These are phyloP conservation scores for Salix suchowensis DNA, from an alignment of 345 rosid genomes.

Conservation along the genomic window DNA sequence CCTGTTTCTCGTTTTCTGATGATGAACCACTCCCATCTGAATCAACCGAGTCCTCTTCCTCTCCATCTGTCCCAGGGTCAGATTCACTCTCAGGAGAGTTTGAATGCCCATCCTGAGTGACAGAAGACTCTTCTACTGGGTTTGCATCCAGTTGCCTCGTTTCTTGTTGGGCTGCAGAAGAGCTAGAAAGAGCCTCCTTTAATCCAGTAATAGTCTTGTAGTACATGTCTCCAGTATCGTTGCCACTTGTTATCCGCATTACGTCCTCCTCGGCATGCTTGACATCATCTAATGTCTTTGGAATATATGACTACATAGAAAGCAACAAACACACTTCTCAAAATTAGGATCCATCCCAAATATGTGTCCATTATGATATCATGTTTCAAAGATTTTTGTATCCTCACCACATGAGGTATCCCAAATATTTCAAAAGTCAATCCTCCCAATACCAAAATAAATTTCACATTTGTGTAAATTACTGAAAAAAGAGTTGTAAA, in stretches of 20 bases:
- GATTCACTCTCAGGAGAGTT: slow-evolving; percentile 14
- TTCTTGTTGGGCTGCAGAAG: slow-evolving; percentile 13
- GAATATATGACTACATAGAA: slow-evolving; percentile 62
- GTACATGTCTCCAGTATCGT: slow-evolving; percentile 68
- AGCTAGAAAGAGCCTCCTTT: slow-evolving; percentile 54
- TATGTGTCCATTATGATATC: background rate
- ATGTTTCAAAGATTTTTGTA: background rate
- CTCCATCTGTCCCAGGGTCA: slow-evolving; percentile 23
- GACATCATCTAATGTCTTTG: slow-evolving; percentile 74
- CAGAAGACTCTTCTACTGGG: slow-evolving; percentile 16
- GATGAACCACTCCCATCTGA: slow-evolving; percentile 25
- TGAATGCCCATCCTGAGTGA: background rate
- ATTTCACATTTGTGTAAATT: background rate
- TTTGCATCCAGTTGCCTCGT: slow-evolving; percentile 19
- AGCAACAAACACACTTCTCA: background rate
- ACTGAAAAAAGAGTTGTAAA: too few relatives aligned
- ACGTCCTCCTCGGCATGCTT: slow-evolving; percentile 76
- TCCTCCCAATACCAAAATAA: background rate
- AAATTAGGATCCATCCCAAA: background rate
- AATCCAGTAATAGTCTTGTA: slow-evolving; percentile 84
- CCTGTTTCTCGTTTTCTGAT: slow-evolving; percentile 19
- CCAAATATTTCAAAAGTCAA: background rate
- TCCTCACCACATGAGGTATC: background rate
- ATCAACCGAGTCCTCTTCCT: slow-evolving; percentile 42
- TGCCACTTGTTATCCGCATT: slow-evolving; percentile 61